Conservation (phyloP, 225 moss, liverwort and hornwort genomes). For the Bryoerythrophyllum caledonicum region DNA sequence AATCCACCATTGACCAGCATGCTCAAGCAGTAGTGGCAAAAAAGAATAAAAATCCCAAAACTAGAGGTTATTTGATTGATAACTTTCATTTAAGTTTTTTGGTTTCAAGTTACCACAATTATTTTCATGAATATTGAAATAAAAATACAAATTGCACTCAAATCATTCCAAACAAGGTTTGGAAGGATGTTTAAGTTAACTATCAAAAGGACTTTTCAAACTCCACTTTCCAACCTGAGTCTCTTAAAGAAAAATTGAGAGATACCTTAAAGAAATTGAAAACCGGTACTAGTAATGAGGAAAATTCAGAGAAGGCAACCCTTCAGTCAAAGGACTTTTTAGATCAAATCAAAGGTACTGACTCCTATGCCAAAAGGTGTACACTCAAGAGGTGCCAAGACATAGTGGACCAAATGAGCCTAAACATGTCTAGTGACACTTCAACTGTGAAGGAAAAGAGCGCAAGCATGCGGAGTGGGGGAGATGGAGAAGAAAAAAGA, state of each 20-base stretch:
- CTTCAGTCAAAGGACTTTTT: too few species aligned
- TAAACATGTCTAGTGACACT: background rate
- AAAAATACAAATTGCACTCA: background rate
- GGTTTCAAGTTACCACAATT: background rate
- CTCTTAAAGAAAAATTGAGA: too few species aligned
- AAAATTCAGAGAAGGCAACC: too few species aligned
- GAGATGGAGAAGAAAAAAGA: background rate
- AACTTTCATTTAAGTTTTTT: background rate
- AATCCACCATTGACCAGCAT: too few species aligned
- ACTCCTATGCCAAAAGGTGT: background rate
- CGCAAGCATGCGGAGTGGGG: background rate
- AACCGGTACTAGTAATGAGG: too few species aligned
- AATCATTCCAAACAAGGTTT: background rate
- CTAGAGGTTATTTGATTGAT: background rate
- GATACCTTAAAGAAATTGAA: too few species aligned
- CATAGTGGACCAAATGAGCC: background rate
- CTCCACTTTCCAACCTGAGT: too few species aligned
- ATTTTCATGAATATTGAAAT: background rate
- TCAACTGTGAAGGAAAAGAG: background rate
- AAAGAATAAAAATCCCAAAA: background rate
- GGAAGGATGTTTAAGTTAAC: background rate
- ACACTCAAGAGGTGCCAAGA: background rate
- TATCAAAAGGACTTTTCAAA: background rate
- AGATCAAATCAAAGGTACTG: too few species aligned
- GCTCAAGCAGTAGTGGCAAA: too few species aligned